Base-by-base conservation (phyloP, 768 basidiomycete genomes). In the Boletales sp. region DNA sequence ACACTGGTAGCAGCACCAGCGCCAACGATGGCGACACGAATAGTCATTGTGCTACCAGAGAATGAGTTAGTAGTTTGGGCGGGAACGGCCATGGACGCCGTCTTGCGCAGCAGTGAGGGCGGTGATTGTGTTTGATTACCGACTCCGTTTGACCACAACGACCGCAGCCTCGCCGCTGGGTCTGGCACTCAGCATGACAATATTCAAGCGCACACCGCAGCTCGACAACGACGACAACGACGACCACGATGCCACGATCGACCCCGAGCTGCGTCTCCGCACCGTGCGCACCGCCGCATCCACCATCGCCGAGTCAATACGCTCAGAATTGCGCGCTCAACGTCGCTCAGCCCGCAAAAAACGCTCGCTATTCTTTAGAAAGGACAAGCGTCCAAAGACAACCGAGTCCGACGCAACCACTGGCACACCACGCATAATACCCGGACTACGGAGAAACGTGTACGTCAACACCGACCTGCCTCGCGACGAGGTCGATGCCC, bases 201-300 rank as follows among this genome's bases (percentile, higher is more conserved):
- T 63, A 39, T 70, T 72, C 56, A 70, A 62, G 48, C 74, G 75
- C 51, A 69, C 72, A 41, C 66, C 66, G 28, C 61, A 63, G 18
- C 59, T 56, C 17, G 66, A 67, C 19, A 53, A 77, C 52, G 80
- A 84, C 68, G 78, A 81, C 56, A 52, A 77, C 53, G 80, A 83
- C 55, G 83, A 85, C 60, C 70, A 82, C 61, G 82, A 89, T 64
- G 79, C 78, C 21, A 70, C 68, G 48, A 84, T 90, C 58, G 94
- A 97, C 74, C 87, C 87, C 17, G 83, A 92, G 62, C 78, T 94
- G 12, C 85, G 93, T 35, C 76, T 97, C 43, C 83, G 90, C 46
- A 94, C 92, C 1, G 90, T 93, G n/a, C 86, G 87, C 60, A 96
- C 94, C 1, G 94, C 94, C 15, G 87, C 89, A 2, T 91, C 89